phyloP scores from a whole-genome alignment of 2,329 filamentous ascomycete species.

The Trichothecium roseum region DNA sequence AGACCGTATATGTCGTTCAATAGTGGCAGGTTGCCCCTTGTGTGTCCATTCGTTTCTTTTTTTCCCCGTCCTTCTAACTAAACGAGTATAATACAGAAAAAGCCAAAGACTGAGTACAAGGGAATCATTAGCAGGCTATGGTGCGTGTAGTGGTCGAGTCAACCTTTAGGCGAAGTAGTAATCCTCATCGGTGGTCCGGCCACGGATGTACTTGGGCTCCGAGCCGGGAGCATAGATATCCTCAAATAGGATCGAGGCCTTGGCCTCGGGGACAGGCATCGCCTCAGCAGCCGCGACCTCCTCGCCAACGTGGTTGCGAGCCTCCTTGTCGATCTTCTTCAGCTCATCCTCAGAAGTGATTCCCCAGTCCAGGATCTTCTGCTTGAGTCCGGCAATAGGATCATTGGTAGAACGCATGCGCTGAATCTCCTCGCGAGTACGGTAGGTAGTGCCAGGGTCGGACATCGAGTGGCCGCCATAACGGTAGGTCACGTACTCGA shows the following conservation, averaged over 20 bases:
- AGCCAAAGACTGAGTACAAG: constrained; percentile 13
- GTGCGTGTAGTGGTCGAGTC: constrained; percentile 20
- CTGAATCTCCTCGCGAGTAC: constrained; percentile 98
- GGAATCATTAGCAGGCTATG: constrained; percentile 17
- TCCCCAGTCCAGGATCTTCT: constrained; percentile 94
- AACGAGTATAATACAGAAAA: constrained; percentile 17
- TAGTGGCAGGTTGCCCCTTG: too few species aligned
- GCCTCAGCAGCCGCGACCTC: constrained; percentile 87
- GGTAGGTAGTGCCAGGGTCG: constrained; percentile 97
- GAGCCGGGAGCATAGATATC: constrained; percentile 88
- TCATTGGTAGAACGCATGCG: constrained; percentile 99
- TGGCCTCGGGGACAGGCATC: constrained; percentile 73
- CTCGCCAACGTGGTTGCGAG: constrained; percentile 71
- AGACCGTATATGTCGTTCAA: too few species aligned
- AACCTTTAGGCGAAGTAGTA: constrained; percentile 69
- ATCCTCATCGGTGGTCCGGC: constrained; percentile 84
- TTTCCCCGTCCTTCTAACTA: constrained; percentile 4
- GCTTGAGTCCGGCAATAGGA: constrained; percentile 94
- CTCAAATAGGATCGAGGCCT: constrained; percentile 78
- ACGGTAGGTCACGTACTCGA: constrained; percentile 98
- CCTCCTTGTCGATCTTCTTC: constrained; percentile 92
- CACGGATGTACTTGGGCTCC: constrained; percentile 81
- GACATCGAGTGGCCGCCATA: constrained; percentile 99
- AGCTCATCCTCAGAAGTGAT: constrained; percentile 89
- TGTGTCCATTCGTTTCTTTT: too few species aligned